These are phyloP conservation scores for Claviceps cyperi DNA, from an alignment of 2,329 filamentous ascomycete genomes.

Conservation along the genomic window DNA sequence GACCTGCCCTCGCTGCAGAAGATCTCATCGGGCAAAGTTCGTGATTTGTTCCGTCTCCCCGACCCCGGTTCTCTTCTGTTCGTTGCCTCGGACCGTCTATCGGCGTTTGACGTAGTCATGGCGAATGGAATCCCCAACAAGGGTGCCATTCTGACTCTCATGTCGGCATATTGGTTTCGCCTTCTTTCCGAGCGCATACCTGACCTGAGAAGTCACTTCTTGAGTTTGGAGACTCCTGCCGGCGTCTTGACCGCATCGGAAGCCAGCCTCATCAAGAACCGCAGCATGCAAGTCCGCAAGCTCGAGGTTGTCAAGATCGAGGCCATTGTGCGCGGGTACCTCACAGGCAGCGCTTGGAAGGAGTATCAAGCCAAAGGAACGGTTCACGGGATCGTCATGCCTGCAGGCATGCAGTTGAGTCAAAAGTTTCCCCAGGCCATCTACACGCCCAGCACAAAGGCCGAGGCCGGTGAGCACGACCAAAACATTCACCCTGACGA, in stretches of 20 bases:
- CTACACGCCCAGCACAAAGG: constrained; percentile 65
- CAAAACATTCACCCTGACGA: constrained; percentile 69
- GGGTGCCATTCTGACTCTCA: constrained; percentile 34
- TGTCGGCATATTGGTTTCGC: constrained; percentile 38
- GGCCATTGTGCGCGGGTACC: constrained; percentile 60
- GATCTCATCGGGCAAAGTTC: constrained; percentile 49
- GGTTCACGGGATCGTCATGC: constrained; percentile 61
- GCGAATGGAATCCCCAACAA: constrained; percentile 48
- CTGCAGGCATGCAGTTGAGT: constrained; percentile 54
- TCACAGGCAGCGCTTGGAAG: constrained; percentile 72
- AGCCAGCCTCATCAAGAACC: constrained; percentile 39
- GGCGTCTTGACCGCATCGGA: constrained; percentile 18
- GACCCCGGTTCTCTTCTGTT: constrained; percentile 54
- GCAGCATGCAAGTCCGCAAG: constrained; percentile 64
- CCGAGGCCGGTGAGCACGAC: constrained; percentile 61
- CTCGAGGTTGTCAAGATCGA: constrained; percentile 13
- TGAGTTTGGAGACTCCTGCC: constrained; percentile 28
- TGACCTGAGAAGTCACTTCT: constrained; percentile 36
- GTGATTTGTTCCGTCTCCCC: constrained; percentile 65
- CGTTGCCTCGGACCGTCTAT: constrained; percentile 79
- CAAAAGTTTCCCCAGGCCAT: constrained; percentile 55
- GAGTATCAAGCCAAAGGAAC: constrained; percentile 60
- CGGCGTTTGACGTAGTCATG: constrained; percentile 87
- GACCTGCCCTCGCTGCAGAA: constrained; percentile 19
- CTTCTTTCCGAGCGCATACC: constrained; percentile 31